Evolutionary conservation across 192 early-diverging fungal species (phyloP).

Genomic region (Entomortierella lignicola): DNA sequence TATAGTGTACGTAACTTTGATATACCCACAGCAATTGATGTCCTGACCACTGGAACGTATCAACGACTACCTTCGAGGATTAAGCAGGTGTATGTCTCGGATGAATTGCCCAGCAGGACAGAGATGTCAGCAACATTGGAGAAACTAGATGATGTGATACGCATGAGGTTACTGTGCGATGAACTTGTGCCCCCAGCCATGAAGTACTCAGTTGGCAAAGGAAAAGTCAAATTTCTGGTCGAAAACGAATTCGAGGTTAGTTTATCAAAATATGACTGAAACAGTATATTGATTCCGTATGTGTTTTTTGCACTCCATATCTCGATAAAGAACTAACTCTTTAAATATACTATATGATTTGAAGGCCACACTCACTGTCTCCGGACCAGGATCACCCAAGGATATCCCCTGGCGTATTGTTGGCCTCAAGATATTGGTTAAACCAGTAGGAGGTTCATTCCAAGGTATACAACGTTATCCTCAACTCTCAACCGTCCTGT

Average conservation of each 20-base stretch:
- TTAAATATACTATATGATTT: constrained; percentile 24
- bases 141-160: constrained; percentile 76
- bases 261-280: background rate
- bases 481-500: too few species aligned
- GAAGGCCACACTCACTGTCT: constrained; percentile 75
- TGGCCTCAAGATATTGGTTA: constrained; percentile 75
- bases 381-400: constrained; percentile 60
- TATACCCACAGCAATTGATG: constrained; percentile 84
- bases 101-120: constrained; percentile 64
- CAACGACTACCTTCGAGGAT: constrained; percentile 81
- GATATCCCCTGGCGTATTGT: constrained; percentile 78
- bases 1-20: constrained; percentile 83
- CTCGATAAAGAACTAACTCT: background rate
- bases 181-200: constrained; percentile 80
- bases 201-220: constrained; percentile 69
- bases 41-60: constrained; percentile 87
- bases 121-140: constrained; percentile 72
- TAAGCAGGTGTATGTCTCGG: constrained; percentile 69
- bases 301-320: background rate
- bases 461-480: constrained; percentile 26
- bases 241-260: constrained; percentile 77
- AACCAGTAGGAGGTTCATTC: constrained; percentile 59
- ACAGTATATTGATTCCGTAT: background rate
- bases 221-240: constrained; percentile 79
- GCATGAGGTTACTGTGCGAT: constrained; percentile 74